phyloP scores from a whole-genome alignment of 768 basidiomycete species.

The Mycena epipterygia region DNA sequence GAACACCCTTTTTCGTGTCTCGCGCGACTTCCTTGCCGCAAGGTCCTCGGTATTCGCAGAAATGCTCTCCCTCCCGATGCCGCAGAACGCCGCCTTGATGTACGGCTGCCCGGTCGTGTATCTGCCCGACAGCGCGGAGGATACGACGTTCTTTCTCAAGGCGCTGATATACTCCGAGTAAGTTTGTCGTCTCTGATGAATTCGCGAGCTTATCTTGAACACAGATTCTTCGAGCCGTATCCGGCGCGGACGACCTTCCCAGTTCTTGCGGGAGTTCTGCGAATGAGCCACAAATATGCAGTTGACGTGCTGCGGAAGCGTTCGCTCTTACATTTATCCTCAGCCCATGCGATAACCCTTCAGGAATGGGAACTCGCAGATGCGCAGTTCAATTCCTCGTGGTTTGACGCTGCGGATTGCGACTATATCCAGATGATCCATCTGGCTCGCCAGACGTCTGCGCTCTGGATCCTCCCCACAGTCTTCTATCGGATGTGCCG shows the following conservation, averaged over 20 bases:
- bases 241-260: neutral
- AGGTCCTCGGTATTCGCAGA: slow-evolving; percentile 18
- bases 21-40: slow-evolving; percentile 8
- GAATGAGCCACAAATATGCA: slow-evolving; percentile 18
- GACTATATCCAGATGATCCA: neutral
- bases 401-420: neutral
- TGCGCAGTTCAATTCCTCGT: neutral
- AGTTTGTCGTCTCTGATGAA: neutral
- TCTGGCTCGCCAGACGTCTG: neutral
- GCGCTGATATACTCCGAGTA: neutral
- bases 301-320: slow-evolving; percentile 1
- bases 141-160: neutral
- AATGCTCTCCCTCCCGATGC: slow-evolving; percentile 15
- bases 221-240: neutral
- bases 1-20: slow-evolving; percentile 7
- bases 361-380: neutral
- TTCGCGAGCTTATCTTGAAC: neutral
- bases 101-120: slow-evolving; percentile 28
- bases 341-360: neutral
- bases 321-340: neutral
- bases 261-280: slow-evolving; percentile 3
- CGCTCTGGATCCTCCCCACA: slow-evolving; percentile 6
- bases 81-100: neutral
- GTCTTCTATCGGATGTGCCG: neutral
- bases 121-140: neutral